Percentiles rank a stretch among this genome's conserved stretches.
Conservation (phyloP, 208 protist genomes). For the Wallacemonas sp. region DNA sequence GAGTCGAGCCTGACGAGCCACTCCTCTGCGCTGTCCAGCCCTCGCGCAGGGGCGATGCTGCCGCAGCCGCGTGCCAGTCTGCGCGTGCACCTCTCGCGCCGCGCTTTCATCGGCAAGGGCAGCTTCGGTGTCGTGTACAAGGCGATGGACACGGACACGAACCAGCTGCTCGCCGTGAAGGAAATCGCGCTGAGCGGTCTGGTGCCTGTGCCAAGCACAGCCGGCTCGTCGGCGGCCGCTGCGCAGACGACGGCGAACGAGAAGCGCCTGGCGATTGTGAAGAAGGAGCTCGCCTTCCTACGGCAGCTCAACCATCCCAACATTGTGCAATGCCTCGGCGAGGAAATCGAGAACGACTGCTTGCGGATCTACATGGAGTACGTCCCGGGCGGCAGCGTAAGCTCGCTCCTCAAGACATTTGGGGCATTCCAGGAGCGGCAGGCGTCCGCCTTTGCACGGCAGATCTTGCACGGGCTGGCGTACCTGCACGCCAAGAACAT, state of each 20-base stretch:
- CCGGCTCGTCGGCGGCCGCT: neutral
- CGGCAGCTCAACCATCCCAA: constrained; percentile 88
- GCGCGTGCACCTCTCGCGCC: constrained; percentile 60
- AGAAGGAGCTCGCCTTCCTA: constrained; percentile 77
- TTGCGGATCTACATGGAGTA: constrained; percentile 94
- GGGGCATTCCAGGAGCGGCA: constrained; percentile 81
- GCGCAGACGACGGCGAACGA: constrained; percentile 7
- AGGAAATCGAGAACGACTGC: constrained; percentile 64
- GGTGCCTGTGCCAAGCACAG: neutral
- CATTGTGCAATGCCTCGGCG: constrained; percentile 89
- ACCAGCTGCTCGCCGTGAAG: constrained; percentile 89
- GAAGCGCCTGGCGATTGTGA: constrained; percentile 26
- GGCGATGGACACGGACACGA: constrained; percentile 86
- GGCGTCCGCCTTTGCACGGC: constrained; percentile 64
- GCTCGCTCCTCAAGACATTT: constrained; percentile 71
- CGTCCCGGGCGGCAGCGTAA: constrained; percentile 89
- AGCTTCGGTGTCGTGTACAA: constrained; percentile 88
- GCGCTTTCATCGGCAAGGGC: constrained; percentile 83
- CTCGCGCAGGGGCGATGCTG: neutral
- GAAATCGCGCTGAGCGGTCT: constrained; percentile 58
- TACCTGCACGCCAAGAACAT: constrained; percentile 88
- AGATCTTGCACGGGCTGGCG: constrained; percentile 80
- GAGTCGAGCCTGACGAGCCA: constrained; percentile 7
- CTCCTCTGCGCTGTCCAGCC: neutral
- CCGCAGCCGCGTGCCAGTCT: constrained; percentile 4